A percentile compares a stretch with the other conserved stretches of the same genome.
Evolutionary conservation across 225 moss, liverwort and hornwort species (phyloP).

Genomic region (Anthoceros angustus): DNA sequence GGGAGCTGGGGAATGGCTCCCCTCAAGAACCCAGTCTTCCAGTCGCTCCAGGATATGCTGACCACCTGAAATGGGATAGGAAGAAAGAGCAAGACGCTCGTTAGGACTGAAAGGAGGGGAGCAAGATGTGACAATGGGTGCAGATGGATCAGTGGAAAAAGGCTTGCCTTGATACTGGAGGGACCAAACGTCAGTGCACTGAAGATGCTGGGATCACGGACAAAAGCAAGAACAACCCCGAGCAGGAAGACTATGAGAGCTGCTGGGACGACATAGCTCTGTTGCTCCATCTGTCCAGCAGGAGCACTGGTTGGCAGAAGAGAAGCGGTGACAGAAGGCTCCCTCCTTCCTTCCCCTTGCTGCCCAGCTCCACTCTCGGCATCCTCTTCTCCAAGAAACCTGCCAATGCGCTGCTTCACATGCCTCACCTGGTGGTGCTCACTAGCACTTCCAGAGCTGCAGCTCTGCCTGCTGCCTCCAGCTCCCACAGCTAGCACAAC

Average conservation of each 20-base stretch:
- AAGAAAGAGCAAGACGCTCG: background rate
- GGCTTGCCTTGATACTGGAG: conserved; percentile 11
- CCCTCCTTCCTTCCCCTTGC: background rate
- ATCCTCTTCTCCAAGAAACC: background rate
- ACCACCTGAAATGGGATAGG: conserved; percentile 8
- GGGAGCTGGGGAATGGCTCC: conserved; percentile 72
- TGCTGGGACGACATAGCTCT: conserved; percentile 25
- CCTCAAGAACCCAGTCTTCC: conserved; percentile 55
- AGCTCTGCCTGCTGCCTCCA: conserved; percentile 15
- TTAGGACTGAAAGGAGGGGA: background rate
- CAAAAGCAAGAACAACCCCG: conserved; percentile 43
- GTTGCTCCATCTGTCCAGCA: conserved; percentile 11
- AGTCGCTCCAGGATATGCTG: conserved; percentile 38
- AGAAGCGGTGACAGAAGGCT: conserved; percentile 12
- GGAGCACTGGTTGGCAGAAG: conserved; percentile 2
- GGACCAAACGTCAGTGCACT: conserved; percentile 36
- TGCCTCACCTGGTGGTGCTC: conserved; percentile 6
- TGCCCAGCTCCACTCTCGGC: background rate
- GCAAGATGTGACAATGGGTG: background rate
- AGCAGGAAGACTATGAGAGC: conserved; percentile 49
- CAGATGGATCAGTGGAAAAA: background rate
- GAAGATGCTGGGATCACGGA: conserved; percentile 33
- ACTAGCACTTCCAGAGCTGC: conserved; percentile 16
- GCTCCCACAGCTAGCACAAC: conserved; percentile 40
- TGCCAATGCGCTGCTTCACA: background rate